Conservation (phyloP, 2,329 filamentous ascomycete species). For the Phyllosticta ampelicida region DNA sequence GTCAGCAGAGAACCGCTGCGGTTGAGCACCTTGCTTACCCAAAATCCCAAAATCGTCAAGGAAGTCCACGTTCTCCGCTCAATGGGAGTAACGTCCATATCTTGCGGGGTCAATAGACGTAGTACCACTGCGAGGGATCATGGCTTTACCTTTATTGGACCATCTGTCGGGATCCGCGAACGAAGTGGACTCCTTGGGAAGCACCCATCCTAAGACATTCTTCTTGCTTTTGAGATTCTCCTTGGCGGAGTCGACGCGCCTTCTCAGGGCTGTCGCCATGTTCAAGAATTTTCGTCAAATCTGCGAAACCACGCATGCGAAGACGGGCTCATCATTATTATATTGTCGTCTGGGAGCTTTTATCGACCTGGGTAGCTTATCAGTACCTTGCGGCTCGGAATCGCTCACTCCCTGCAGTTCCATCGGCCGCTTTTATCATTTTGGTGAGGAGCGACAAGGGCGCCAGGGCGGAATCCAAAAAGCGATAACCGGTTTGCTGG, state of each 20-base stretch:
- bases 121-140: no score
- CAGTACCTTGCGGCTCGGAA: neutral
- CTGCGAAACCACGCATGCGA: neutral
- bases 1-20: neutral
- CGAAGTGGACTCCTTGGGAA: conserved; percentile 29
- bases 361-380: neutral
- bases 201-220: conserved; percentile 29
- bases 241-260: conserved; percentile 21
- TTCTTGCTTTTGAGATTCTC: conserved; percentile 24
- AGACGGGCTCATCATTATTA: neutral
- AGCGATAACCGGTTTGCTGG: neutral
- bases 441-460: neutral
- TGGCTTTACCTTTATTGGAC: neutral
- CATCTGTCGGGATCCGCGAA: conserved; percentile 29
- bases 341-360: neutral
- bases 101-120: conserved; percentile 11
- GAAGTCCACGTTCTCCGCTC: conserved; percentile 37
- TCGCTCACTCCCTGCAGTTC: neutral
- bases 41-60: conserved; percentile 34
- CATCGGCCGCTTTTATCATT: neutral
- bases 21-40: conserved; percentile 33
- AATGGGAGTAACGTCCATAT: conserved; percentile 35
- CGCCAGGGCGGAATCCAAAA: neutral
- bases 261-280: conserved; percentile 16
- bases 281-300: neutral